Percentiles rank a stretch among this genome's conserved stretches.
Evolutionary conservation across 2,329 filamentous ascomycete species (phyloP).

Genomic region (Rhexocercosporidium sp.): DNA sequence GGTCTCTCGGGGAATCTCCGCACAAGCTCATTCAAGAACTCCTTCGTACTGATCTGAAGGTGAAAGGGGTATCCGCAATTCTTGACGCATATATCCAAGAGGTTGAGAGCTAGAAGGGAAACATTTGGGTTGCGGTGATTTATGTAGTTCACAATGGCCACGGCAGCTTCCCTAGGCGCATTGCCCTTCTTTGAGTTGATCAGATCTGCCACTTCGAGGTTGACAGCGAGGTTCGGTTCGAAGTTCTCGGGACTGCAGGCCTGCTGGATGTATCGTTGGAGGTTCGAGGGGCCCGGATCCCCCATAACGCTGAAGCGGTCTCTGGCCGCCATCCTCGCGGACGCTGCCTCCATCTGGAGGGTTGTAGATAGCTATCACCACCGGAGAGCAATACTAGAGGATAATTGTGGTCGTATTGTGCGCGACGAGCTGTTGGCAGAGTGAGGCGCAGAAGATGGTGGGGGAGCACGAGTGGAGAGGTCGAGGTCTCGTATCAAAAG

Average conservation of each 20-base stretch:
- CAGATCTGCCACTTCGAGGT: slow-evolving; percentile 94
- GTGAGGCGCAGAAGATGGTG: slow-evolving; percentile 27
- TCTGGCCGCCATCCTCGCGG: slow-evolving; percentile 91
- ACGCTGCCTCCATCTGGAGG: slow-evolving; percentile 83
- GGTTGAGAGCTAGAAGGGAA: slow-evolving; percentile 83
- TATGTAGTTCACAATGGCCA: slow-evolving; percentile 90
- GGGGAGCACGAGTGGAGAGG: slow-evolving; percentile 20
- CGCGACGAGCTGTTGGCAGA: slow-evolving; percentile 26
- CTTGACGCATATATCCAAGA: slow-evolving; percentile 99
- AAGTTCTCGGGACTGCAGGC: slow-evolving; percentile 97
- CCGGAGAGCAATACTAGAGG: slow-evolving; percentile 11
- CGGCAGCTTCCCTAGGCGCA: slow-evolving; percentile 91
- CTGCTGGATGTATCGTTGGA: slow-evolving; percentile 94
- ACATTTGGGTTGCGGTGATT: slow-evolving; percentile 98
- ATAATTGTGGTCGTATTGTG: slow-evolving; percentile 16
- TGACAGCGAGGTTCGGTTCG: slow-evolving; percentile 94
- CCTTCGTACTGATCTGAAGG: slow-evolving; percentile 97
- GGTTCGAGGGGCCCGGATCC: slow-evolving; percentile 79
- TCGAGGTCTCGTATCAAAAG: slow-evolving; percentile 10
- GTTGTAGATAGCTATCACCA: slow-evolving; percentile 29
- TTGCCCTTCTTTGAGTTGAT: slow-evolving; percentile 98
- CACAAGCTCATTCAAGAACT: slow-evolving; percentile 98
- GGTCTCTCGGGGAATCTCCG: slow-evolving; percentile 94
- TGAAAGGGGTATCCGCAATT: slow-evolving; percentile 99
- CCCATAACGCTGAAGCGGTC: slow-evolving; percentile 89